Evolutionary conservation across 2,329 filamentous ascomycete species (phyloP).

Genomic region (Pseudopyrenochaeta lycopersici): DNA sequence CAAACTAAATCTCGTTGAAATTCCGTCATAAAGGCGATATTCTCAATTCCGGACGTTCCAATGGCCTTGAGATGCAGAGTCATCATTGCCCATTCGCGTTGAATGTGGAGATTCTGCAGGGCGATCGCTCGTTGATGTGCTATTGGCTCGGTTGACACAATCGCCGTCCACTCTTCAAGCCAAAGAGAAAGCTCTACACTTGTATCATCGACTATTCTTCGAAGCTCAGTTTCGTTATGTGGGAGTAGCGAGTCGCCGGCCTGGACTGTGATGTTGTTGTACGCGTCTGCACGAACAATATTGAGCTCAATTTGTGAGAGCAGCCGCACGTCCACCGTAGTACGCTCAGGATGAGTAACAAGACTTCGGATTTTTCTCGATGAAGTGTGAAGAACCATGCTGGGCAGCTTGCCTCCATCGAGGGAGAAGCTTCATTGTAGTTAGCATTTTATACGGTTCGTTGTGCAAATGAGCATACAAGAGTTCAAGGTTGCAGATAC

Average conservation of each 20-base stretch:
- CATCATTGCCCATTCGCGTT: slow-evolving; percentile 63
- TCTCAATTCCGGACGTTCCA: slow-evolving; percentile 59
- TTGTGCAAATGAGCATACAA: slow-evolving; percentile 27
- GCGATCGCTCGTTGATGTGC: slow-evolving; percentile 27
- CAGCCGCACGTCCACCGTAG: slow-evolving; percentile 60
- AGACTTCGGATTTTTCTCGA: slow-evolving; percentile 57
- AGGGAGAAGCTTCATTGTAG: slow-evolving; percentile 49
- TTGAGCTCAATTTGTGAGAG: slow-evolving; percentile 63
- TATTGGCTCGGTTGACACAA: slow-evolving; percentile 28
- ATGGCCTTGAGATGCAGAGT: slow-evolving; percentile 63
- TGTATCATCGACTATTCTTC: slow-evolving; percentile 29
- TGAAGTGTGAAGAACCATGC: slow-evolving; percentile 47
- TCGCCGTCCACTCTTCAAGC: slow-evolving; percentile 54
- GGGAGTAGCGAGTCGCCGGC: slow-evolving; percentile 11
- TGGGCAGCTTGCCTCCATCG: slow-evolving; percentile 56
- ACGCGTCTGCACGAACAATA: slow-evolving; percentile 47
- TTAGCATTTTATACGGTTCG: neutral
- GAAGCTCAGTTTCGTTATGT: slow-evolving; percentile 28
- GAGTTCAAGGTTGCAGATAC: slow-evolving; percentile 62
- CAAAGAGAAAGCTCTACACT: slow-evolving; percentile 40
- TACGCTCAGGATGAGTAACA: slow-evolving; percentile 54
- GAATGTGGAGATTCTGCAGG: slow-evolving; percentile 59
- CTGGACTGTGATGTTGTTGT: slow-evolving; percentile 28
- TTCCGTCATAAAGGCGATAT: slow-evolving; percentile 61
- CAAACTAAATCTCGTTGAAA: slow-evolving; percentile 58